phyloP scores from a whole-genome alignment of 805 yeast genomes.

The Brettanomyces naardenensis region DNA sequence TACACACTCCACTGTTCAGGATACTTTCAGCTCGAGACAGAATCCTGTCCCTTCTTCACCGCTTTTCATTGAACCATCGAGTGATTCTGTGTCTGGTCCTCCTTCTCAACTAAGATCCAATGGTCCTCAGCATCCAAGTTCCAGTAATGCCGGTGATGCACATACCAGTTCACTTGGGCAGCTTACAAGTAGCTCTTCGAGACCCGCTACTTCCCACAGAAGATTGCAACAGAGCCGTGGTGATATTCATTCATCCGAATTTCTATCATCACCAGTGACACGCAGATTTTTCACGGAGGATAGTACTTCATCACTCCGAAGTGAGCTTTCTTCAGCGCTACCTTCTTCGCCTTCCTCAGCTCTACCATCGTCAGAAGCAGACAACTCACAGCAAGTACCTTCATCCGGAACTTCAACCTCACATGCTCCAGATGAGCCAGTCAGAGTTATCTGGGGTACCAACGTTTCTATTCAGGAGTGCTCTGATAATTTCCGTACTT shows the following conservation, averaged over 20 bases:
- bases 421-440: conserved; percentile 54
- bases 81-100: conserved; percentile 18
- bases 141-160: conserved; percentile 23
- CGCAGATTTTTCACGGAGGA: conserved; percentile 50
- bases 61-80: conserved; percentile 42
- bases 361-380: conserved; percentile 16
- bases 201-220: conserved; percentile 35
- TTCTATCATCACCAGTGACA: conserved; percentile 58
- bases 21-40: conserved; percentile 17
- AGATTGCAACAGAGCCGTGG: conserved; percentile 57
- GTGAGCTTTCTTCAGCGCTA: conserved; percentile 12
- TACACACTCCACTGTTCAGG: background rate
- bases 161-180: conserved; percentile 47
- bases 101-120: conserved; percentile 7
- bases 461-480: conserved; percentile 90
- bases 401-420: conserved; percentile 20
- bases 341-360: conserved; percentile 14
- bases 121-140: conserved; percentile 3
- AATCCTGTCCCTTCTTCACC: conserved; percentile 47
- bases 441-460: conserved; percentile 96
- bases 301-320: conserved; percentile 7
- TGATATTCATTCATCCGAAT: conserved; percentile 66
- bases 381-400: conserved; percentile 4
- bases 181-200: conserved; percentile 33
- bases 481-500: conserved; percentile 69